Base-by-base conservation (phyloP, 257 asterid genomes). In the Vinca minor region DNA sequence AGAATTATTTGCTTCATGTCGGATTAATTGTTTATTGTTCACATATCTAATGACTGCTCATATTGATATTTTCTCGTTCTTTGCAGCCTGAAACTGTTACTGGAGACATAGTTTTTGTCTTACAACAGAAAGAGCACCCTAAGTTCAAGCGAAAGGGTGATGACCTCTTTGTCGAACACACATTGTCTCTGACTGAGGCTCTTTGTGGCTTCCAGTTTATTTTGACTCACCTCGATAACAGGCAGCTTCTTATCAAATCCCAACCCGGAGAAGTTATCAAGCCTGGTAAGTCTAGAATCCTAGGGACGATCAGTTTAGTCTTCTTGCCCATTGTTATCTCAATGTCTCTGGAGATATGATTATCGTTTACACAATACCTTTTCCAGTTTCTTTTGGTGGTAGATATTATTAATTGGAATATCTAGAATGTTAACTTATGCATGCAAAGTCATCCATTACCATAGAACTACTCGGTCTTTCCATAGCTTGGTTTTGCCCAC, bases 61-160 rank as follows among this genome's bases (percentile, higher is more conserved):
- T 54, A 15, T 9, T 23, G 42, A 12, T 49, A 44, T 59, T 74
- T 59, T 60, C 34, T 62, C 36, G 8, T 21, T 8, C 32, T 50
- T 77, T 76, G 85, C 88, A 91, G 98, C 98, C 96, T 4, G 96
- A 87, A 62, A 91, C 98, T 36, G 79, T 87, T 49, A 87, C 97
- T 0, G 97, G 97, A 18, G 97, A 91, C 59, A 83, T 91, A 5
- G 96, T 87, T 10, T 85, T 91, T 71, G 88, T 91, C 49, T 79
- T 91, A 36, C 98, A 91, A 75, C 96, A 82, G 49, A 91, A 86
- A 84, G 98, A 91, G 72, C 96, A 91, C 71, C 88, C 91, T 0
- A 91, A 82, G 67, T 91, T 91, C 69, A 91, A 91, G 82, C 74
- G 98, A 25, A 91, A 91, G 83, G 94, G 89, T 36, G 97, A 90